Conservation (phyloP, 1,139 yeast species). For the Debaryomycetaceae sp. region DNA sequence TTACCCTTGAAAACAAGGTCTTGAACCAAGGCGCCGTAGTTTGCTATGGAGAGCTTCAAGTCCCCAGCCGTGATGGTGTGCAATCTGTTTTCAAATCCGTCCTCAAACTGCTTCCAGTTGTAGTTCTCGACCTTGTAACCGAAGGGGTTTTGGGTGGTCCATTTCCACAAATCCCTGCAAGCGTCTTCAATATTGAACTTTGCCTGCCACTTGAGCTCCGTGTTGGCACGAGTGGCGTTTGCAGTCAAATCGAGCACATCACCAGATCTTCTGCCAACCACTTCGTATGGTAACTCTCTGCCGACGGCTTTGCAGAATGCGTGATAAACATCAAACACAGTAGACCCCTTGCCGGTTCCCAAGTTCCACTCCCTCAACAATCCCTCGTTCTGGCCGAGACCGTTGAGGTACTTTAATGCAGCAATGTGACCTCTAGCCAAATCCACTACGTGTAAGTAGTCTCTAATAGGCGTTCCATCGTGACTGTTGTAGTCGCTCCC, state of each 20-base stretch:
- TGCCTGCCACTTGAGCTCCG: slow-evolving; percentile 66
- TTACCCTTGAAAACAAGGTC: slow-evolving; percentile 33
- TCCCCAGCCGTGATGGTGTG: slow-evolving; percentile 34
- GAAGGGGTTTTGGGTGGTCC: slow-evolving; percentile 69
- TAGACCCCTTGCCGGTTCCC: slow-evolving; percentile 77
- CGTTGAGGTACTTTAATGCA: slow-evolving; percentile 58
- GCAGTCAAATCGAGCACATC: slow-evolving; percentile 79
- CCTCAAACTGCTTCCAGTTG: slow-evolving; percentile 29
- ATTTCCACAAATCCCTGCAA: slow-evolving; percentile 72
- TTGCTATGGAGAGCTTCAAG: slow-evolving; percentile 44
- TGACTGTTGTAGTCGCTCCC: slow-evolving; percentile 67
- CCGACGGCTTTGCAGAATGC: slow-evolving; percentile 74
- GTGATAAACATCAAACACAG: slow-evolving; percentile 68
- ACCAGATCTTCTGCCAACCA: slow-evolving; percentile 69
- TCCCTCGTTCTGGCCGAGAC: slow-evolving; percentile 37
- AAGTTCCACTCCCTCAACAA: slow-evolving; percentile 77
- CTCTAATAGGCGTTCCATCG: slow-evolving; percentile 82
- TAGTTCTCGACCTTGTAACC: slow-evolving; percentile 51
- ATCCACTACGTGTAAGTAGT: slow-evolving; percentile 79
- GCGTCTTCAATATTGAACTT: slow-evolving; percentile 57
- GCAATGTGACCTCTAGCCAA: slow-evolving; percentile 79
- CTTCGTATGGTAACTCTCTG: slow-evolving; percentile 58
- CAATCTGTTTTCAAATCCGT: slow-evolving; percentile 31
- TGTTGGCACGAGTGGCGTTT: slow-evolving; percentile 61
- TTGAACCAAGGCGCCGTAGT: slow-evolving; percentile 53